Base-by-base conservation (phyloP, 768 basidiomycete genomes). In the Lactarius deliciosus region DNA sequence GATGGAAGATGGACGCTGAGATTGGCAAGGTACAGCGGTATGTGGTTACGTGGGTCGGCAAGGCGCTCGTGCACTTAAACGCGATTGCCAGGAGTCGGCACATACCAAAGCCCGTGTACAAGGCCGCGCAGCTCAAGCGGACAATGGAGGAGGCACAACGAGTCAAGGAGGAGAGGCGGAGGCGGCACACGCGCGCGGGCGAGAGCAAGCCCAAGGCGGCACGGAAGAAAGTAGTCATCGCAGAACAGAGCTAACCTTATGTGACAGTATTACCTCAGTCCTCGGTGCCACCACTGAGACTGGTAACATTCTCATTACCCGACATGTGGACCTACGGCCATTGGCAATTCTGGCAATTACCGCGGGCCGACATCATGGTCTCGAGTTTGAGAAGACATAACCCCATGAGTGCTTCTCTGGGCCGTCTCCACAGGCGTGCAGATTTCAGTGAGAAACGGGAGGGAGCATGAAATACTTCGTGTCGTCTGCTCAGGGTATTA, bases 131-230 rank as follows among this genome's bases (percentile, higher is more conserved):
- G 74, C 88, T 97, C 79, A 96, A 97, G 78, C 82, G 86, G 65
- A 93, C 94, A 53, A 98, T 98, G 96, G 76, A 96, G 74, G 95
- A 95, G 36, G 89, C 94, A 4, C 81, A 82, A 53, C 85, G 89
- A 64, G 91, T 90, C 82, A 98, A 97, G 79, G 95, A 99, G 73
- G 96, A 98, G 75, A 85, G 95, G 70, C 82, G 96, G 69, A 81
- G 96, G 75, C 90, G 88, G 73, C 96, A 98, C 75, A 90, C 96
- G 8, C 83, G 94, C 32, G 86, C 86, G 15, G 95, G 94, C 54
- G 86, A 88, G 75, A 85, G 77, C 77, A 97, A 94, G 74, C 96
- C 96, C 10, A 92, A 90, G 74, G 86, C 94, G 47, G 95, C 95
- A 82, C 85, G 89, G 77, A 95, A 94, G 80, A 96, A 91, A 76